Evolutionary conservation across 352 stramenopile species (phyloP).

Genomic region (Globisporangium nagaii): DNA sequence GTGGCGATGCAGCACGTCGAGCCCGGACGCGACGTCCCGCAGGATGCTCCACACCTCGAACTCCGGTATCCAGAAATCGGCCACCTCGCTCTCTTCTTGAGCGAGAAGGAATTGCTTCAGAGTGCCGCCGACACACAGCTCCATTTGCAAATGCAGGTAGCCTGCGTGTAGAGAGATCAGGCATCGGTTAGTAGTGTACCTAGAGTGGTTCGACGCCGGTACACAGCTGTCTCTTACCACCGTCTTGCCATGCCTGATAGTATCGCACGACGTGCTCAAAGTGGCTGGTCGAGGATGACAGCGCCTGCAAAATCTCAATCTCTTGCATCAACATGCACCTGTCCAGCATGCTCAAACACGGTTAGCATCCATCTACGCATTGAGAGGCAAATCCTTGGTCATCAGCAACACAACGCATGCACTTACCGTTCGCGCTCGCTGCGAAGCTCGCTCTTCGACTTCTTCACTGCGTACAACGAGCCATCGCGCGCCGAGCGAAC

Average conservation of each 20-base stretch:
- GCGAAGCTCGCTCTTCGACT: constrained; percentile 70
- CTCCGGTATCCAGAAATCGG: constrained; percentile 40
- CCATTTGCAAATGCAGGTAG: constrained; percentile 92
- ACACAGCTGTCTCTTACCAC: constrained; percentile 53
- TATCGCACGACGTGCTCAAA: constrained; percentile 91
- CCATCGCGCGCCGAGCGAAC: constrained; percentile 30
- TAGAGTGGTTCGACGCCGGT: no score
- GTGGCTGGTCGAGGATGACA: constrained; percentile 26
- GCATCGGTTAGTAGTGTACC: no score
- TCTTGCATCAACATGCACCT: constrained; percentile 64
- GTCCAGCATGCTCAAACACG: not conserved
- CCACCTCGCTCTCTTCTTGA: constrained; percentile 13
- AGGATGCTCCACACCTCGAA: constrained; percentile 69
- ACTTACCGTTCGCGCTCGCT: constrained; percentile 67
- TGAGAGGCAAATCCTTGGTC: no score
- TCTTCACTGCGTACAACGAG: constrained; percentile 69
- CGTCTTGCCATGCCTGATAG: constrained; percentile 93
- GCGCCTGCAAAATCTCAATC: constrained; percentile 43
- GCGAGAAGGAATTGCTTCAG: constrained; percentile 65
- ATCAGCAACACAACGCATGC: not conserved
- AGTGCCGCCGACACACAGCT: constrained; percentile 88
- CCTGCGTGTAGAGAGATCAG: no score
- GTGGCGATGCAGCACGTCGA: constrained; percentile 88
- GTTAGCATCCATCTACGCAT: no score
- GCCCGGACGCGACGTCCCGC: constrained; percentile 60